These are phyloP conservation scores for Xylariaceae sp. DNA, from an alignment of 2,329 filamentous ascomycete genomes.

Conservation along the genomic window DNA sequence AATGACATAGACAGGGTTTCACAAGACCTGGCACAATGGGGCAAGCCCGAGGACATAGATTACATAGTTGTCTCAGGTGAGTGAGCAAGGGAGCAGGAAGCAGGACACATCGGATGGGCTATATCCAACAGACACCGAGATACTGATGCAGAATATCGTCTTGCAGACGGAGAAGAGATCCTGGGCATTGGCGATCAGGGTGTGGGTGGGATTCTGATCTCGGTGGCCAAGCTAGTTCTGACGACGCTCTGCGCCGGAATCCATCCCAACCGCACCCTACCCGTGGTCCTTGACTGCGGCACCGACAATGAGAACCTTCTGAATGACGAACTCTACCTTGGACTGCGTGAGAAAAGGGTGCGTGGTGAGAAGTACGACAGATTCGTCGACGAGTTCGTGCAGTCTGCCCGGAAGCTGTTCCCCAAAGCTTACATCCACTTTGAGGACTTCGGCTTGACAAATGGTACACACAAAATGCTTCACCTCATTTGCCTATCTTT, in stretches of 20 bases:
- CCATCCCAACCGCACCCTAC: slow-evolving; percentile 70
- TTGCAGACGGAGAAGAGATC: slow-evolving; percentile 59
- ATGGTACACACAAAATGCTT: slow-evolving; percentile 41
- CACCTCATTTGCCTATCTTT: not conserved
- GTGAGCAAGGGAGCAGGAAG: slow-evolving; percentile 2
- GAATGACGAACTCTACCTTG: slow-evolving; percentile 73
- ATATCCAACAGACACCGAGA: not conserved
- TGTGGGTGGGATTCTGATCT: slow-evolving; percentile 78
- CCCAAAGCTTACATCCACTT: slow-evolving; percentile 84
- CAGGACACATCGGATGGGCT: too few relatives aligned
- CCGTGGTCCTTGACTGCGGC: slow-evolving; percentile 79
- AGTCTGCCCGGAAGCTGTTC: slow-evolving; percentile 60
- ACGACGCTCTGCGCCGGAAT: slow-evolving; percentile 85
- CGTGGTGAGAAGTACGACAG: slow-evolving; percentile 68
- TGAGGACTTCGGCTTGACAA: slow-evolving; percentile 77
- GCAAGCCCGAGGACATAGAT: slow-evolving; percentile 68
- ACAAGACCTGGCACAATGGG: slow-evolving; percentile 63
- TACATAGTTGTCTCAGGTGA: slow-evolving; percentile 81
- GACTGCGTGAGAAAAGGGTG: slow-evolving; percentile 60
- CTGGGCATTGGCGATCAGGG: slow-evolving; percentile 88
- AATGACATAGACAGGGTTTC: slow-evolving; percentile 61
- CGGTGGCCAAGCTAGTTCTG: slow-evolving; percentile 74
- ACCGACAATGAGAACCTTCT: slow-evolving; percentile 74
- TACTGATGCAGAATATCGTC: too few relatives aligned
- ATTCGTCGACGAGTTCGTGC: slow-evolving; percentile 71